Evolutionary conservation across 169 alveolate genomes (phyloP).

Genomic region (Eimeria praecox): DNA sequence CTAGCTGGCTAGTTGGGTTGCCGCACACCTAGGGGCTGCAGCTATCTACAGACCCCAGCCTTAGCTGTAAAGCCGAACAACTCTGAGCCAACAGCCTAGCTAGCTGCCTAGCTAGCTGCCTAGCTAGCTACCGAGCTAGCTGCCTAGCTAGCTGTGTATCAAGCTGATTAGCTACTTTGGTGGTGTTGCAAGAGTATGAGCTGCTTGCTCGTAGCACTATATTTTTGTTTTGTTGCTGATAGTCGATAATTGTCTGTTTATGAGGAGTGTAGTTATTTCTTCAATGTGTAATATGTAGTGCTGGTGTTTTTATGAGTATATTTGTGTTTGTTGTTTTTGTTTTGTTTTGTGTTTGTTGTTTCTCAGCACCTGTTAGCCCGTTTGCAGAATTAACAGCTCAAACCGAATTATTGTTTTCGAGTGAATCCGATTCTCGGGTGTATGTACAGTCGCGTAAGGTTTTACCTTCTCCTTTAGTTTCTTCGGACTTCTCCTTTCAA

Average conservation of each 20-base stretch:
- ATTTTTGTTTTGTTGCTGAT: too few species aligned
- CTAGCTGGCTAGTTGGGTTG: background rate
- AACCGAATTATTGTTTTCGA: constrained; percentile 60
- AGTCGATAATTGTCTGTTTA: too few species aligned
- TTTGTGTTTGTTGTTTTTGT: background rate
- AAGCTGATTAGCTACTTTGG: background rate
- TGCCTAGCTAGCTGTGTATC: background rate
- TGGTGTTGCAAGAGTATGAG: background rate
- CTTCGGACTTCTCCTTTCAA: constrained; percentile 92
- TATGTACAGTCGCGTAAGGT: constrained; percentile 62
- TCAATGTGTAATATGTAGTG: background rate
- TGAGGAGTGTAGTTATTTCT: too few species aligned
- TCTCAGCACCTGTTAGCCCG: constrained; percentile 58
- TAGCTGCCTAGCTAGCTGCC: background rate
- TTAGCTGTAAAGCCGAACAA: too few species aligned
- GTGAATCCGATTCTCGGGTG: constrained; percentile 80
- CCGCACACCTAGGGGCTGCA: too few species aligned
- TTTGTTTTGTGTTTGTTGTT: background rate
- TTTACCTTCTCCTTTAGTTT: background rate
- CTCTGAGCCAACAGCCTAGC: background rate
- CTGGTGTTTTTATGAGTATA: too few species aligned
- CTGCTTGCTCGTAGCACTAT: background rate
- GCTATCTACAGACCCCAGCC: too few species aligned
- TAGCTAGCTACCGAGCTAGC: background rate
- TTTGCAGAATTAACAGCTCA: constrained; percentile 64